A percentile compares a stretch with the other conserved stretches of the same genome.
These are phyloP conservation scores for Xylaria multiplex DNA, from an alignment of 2,329 filamentous ascomycete genomes.

Conservation along the genomic window DNA sequence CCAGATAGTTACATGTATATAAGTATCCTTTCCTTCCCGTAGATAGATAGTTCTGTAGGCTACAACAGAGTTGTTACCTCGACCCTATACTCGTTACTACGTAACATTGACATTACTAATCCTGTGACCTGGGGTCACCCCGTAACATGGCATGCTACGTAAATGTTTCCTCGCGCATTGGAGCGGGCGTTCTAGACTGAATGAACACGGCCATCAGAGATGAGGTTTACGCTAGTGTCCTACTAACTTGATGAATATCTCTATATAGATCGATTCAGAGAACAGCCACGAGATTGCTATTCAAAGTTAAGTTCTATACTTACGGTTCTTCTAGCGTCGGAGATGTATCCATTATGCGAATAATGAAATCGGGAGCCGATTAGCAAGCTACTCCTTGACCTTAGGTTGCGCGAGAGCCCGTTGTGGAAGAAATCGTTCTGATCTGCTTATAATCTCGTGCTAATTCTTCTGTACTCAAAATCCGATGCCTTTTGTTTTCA, in stretches of 20 bases:
- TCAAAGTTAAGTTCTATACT: background rate
- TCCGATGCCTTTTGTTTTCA: background rate
- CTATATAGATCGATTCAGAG: conserved; percentile 24
- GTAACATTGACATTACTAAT: too few relatives aligned
- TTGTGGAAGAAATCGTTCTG: conserved; percentile 28
- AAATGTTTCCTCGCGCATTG: too few relatives aligned
- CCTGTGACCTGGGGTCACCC: too few relatives aligned
- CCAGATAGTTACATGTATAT: too few relatives aligned
- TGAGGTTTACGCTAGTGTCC: conserved; percentile 30
- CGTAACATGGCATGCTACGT: too few relatives aligned
- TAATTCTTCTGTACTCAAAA: background rate
- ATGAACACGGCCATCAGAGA: conserved; percentile 29
- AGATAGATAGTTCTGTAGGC: too few relatives aligned
- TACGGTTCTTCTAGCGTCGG: conserved; percentile 26
- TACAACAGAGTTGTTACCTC: too few relatives aligned
- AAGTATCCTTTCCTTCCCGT: too few relatives aligned
- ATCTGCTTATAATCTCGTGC: conserved; percentile 10
- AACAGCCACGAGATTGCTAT: background rate
- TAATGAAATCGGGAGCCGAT: conserved; percentile 30
- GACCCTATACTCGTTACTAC: too few relatives aligned
- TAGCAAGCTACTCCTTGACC: conserved; percentile 32
- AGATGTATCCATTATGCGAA: conserved; percentile 29
- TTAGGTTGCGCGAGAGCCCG: conserved; percentile 32
- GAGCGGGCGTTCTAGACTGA: conserved; percentile 21
- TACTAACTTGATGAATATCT: conserved; percentile 28